Base-by-base conservation (phyloP, 192 early-diverging fungal species). In the Cetraspora pellucida region DNA sequence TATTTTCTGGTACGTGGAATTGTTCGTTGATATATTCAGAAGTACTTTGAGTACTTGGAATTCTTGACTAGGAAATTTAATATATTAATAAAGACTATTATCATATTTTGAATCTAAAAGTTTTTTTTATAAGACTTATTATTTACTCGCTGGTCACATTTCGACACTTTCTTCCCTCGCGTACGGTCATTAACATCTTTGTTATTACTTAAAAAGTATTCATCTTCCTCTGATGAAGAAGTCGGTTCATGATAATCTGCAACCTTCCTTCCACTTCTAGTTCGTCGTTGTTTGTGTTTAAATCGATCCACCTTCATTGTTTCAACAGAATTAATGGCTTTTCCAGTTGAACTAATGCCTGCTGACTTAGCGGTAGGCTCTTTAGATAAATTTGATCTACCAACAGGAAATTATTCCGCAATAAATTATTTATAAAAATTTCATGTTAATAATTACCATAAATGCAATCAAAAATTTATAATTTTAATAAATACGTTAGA, bases 181-280 rank as follows among this genome's bases (percentile, higher is more conserved):
- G 37, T 37, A 37, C 37, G 37, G 7, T 52, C 27, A 57, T 43
- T 21, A 8, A n/a, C 50, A 19, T 57, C 30, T 10, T 57, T 37
- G 21, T 7, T 14, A 65, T 7, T 28, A 57, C 57, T 30, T 37
- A 31, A 58, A n/a, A 52, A 58, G 21, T 47, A 58, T 17, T 30
- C 2, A 0, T 27, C 23, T 44, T 31, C 30, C 1, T 25, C 54
- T 28, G 68, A 52, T n/a, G 30, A 27, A 43, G 70, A 72, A 55
- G 70, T 31, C 10, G 52, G 49, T 72, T 72, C 70, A 57, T 72
- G n/a, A 43, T 72, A 72, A 28, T 72, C 30, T 10, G 49, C 70
- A 16, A 72, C 70, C 44, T 72, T 72, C 4, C 45, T 72, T 21
- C 50, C 30, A 72, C 70, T 47, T 57, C 70, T 57, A 14, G 70